Percentiles rank a stretch among this genome's conserved stretches.
Evolutionary conservation across 163 green algal species (phyloP).

Genomic region (Chloroidium sp.): DNA sequence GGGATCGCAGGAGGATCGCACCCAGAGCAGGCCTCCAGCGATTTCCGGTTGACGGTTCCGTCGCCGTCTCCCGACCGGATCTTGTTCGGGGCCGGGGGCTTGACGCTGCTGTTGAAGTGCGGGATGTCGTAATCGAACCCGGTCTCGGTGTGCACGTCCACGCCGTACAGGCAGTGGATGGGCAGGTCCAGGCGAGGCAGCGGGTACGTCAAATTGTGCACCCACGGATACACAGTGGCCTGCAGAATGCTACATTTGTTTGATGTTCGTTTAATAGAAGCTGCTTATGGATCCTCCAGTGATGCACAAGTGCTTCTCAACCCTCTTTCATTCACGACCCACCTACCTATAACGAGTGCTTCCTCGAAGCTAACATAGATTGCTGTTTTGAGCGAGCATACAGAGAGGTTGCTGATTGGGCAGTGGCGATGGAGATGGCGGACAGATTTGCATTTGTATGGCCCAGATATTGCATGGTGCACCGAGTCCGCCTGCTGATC

Average conservation of each 20-base stretch:
- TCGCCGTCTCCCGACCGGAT: conserved; percentile 17
- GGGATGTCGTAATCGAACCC: conserved; percentile 27
- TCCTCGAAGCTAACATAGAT: too few species aligned
- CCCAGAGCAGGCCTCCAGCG: conserved; percentile 19
- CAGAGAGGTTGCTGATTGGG: too few species aligned
- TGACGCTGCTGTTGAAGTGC: conserved; percentile 7
- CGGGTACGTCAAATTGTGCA: conserved; percentile 15
- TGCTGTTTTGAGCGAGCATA: too few species aligned
- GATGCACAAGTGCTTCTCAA: too few species aligned
- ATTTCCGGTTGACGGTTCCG: conserved; percentile 29
- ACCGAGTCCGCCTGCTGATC: too few species aligned
- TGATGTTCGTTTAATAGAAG: too few species aligned
- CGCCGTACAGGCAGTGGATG: conserved; percentile 23
- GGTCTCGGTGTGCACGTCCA: conserved; percentile 19
- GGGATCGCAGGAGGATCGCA: background rate
- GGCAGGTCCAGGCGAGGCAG: conserved; percentile 15
- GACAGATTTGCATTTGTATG: too few species aligned
- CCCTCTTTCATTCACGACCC: too few species aligned
- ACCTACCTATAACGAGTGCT: too few species aligned
- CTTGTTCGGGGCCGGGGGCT: conserved; percentile 15
- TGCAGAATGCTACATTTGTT: background rate
- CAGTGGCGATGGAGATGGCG: too few species aligned
- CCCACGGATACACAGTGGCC: conserved; percentile 13
- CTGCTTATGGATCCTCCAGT: too few species aligned
- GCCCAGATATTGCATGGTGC: too few species aligned